Evolutionary conservation across 768 basidiomycete genomes (phyloP).

Genomic region (Cystobasidium tubakii): DNA sequence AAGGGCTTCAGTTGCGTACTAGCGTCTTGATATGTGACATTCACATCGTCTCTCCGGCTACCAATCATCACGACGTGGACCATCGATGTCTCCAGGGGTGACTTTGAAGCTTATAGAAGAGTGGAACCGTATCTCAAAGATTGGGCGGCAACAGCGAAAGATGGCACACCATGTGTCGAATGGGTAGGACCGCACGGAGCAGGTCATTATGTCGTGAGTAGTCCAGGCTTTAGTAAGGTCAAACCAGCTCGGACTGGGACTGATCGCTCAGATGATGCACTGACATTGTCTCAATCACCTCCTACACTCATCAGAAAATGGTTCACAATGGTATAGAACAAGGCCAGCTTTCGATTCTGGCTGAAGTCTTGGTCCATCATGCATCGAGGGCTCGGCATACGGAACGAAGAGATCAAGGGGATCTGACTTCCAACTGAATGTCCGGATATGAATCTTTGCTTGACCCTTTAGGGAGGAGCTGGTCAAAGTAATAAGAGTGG

Average conservation of each 20-base stretch:
- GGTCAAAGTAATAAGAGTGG: conserved; percentile 46
- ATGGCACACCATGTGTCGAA: conserved; percentile 48
- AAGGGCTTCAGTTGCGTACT: conserved; percentile 6
- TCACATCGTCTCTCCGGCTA: conserved; percentile 50
- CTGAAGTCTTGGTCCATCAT: conserved; percentile 47
- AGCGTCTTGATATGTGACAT: conserved; percentile 40
- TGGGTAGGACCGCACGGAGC: conserved; percentile 48
- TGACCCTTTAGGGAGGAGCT: conserved; percentile 47
- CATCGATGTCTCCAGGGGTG: conserved; percentile 48
- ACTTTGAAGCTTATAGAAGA: conserved; percentile 45
- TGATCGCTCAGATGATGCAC: too few species aligned
- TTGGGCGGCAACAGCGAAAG: conserved; percentile 48
- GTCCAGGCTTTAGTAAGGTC: too few species aligned
- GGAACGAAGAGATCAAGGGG: conserved; percentile 47
- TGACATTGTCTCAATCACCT: too few species aligned
- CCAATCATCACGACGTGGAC: conserved; percentile 49
- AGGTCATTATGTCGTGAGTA: conserved; percentile 46
- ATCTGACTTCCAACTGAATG: conserved; percentile 47
- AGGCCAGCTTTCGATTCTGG: conserved; percentile 46
- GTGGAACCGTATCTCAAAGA: conserved; percentile 47
- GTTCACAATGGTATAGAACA: conserved; percentile 50
- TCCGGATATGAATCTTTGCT: too few species aligned
- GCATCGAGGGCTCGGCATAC: conserved; percentile 43
- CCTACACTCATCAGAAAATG: conserved; percentile 41
- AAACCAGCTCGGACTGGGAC: too few species aligned